A percentile compares a stretch with the other conserved stretches of the same genome.
Conservation (phyloP, 148 eudicot species). For the Cornus controversa region DNA sequence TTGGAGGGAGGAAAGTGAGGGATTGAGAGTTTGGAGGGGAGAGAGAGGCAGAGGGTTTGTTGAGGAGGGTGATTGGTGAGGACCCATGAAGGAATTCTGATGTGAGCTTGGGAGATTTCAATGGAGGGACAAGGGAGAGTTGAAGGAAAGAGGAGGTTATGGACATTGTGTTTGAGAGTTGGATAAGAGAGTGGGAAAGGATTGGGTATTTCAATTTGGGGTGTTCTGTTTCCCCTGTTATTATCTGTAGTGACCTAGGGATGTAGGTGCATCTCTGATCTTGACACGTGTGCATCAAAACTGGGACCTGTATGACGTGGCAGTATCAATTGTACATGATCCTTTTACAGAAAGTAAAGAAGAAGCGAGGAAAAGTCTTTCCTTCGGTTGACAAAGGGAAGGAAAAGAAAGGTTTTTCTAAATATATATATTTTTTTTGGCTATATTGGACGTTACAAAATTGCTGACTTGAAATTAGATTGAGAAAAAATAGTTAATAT, state of each 20-base stretch:
- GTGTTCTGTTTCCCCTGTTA: constrained; percentile 16
- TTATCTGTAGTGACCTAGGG: not conserved
- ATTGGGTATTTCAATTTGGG: not conserved
- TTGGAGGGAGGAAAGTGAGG: constrained; percentile 30
- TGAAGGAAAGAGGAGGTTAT: constrained; percentile 39
- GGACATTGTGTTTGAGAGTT: constrained; percentile 32
- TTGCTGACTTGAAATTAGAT: no score
- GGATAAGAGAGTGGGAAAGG: constrained; percentile 8
- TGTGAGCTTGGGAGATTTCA: constrained; percentile 48
- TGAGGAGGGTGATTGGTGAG: constrained; percentile 24
- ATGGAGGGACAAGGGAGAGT: constrained; percentile 36
- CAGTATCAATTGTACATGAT: not conserved
- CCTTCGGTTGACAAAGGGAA: no score
- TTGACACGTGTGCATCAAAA: constrained; percentile 1
- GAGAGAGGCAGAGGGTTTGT: constrained; percentile 45
- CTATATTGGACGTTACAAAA: no score
- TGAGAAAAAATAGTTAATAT: no score
- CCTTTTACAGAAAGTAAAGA: no score
- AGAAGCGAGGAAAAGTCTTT: no score
- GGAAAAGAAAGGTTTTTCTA: no score
- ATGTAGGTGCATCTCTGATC: not conserved
- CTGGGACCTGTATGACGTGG: not conserved
- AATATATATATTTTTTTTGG: no score
- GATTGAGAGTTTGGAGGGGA: constrained; percentile 19
- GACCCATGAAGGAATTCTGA: constrained; percentile 56